Conservation (phyloP, 2,329 filamentous ascomycete genomes). For the Sordariomycetes sp. region DNA sequence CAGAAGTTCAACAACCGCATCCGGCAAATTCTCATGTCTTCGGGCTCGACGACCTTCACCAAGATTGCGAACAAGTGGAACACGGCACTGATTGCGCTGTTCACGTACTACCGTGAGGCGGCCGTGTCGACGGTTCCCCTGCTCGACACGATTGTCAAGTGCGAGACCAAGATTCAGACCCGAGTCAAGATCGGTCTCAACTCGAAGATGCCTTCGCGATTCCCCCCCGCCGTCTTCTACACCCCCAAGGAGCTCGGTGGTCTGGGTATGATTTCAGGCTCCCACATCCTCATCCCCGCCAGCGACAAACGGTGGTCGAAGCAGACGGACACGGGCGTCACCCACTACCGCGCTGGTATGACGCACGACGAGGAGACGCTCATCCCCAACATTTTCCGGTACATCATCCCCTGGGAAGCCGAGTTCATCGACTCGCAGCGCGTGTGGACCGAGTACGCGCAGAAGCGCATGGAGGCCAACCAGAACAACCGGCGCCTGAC, state of each 20-base stretch:
- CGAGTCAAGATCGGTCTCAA: conserved; percentile 97
- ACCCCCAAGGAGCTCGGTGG: conserved; percentile 96
- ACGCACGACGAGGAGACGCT: conserved; percentile 94
- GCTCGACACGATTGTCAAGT: conserved; percentile 96
- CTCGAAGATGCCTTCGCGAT: conserved; percentile 98
- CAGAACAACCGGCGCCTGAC: conserved; percentile 93
- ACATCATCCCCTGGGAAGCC: conserved; percentile 98
- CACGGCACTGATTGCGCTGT: conserved; percentile 88
- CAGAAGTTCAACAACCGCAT: conserved; percentile 99
- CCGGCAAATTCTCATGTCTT: conserved; percentile 96
- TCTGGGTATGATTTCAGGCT: conserved; percentile 96
- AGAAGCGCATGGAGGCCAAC: conserved; percentile 92
- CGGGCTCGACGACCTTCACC: conserved; percentile 96
- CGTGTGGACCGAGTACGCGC: conserved; percentile 98
- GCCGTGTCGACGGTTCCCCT: conserved; percentile 90
- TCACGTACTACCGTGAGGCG: conserved; percentile 97
- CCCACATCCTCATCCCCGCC: conserved; percentile 91
- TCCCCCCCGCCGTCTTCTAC: conserved; percentile 96
- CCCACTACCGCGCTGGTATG: conserved; percentile 95
- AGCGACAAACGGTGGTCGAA: conserved; percentile 98
- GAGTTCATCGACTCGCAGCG: conserved; percentile 98
- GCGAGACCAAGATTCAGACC: conserved; percentile 98
- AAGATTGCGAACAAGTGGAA: conserved; percentile 99
- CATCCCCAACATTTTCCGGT: conserved; percentile 97
- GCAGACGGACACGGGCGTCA: conserved; percentile 94